Base-by-base conservation (phyloP, 805 yeast genomes). In the Clavispora santaluciae region DNA sequence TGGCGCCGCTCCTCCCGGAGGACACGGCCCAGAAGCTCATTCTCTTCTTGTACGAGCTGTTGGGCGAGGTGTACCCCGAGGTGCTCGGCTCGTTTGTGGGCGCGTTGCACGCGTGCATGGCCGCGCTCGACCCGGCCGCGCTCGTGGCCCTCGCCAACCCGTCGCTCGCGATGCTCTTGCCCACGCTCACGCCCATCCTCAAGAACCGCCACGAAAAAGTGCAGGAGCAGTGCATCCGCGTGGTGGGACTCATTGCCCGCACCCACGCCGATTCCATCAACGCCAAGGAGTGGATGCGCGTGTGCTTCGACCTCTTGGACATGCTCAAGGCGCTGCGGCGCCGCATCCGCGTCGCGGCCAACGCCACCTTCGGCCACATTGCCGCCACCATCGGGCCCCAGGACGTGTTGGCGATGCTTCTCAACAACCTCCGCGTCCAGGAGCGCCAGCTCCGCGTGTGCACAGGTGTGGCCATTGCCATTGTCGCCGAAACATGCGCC, bases 201-300 rank as follows among this genome's bases (percentile, higher is more conserved):
- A 78, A 89, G 49, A 93, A 93, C 57, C 70, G 91, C 44, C 93
- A 90, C 56, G 96, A 85, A 48, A 85, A 84, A 48, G 98, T 93
- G 2, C 97, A 89, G 59, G 91, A 86, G 48, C 76, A 81, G 45
- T 78, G 90, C 7, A 84, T 93, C 28, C 78, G 73, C 33, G 66
- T 91, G 15, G 83, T 93, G 20, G 96, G 96, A 2, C 69, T 78
- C 38, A 83, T 91, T 40, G 96, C 98, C 0, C 78, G 74, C 36
- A 72, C 78, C 33, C 90, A 86, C 8, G 81, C 95, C 1, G 95
- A 86, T 48, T 78, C 79, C 41, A 86, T 89, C 12, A 80, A 89
- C 26, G 95, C 96, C 3, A 79, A 87, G 46, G 99, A 93, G 61
- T 93, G 99, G 99, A 87, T 93, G 91, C 73, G 98, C 47, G 86